Conservation (phyloP, 2,329 filamentous ascomycete genomes). For the Fusarium guadeloupense region DNA sequence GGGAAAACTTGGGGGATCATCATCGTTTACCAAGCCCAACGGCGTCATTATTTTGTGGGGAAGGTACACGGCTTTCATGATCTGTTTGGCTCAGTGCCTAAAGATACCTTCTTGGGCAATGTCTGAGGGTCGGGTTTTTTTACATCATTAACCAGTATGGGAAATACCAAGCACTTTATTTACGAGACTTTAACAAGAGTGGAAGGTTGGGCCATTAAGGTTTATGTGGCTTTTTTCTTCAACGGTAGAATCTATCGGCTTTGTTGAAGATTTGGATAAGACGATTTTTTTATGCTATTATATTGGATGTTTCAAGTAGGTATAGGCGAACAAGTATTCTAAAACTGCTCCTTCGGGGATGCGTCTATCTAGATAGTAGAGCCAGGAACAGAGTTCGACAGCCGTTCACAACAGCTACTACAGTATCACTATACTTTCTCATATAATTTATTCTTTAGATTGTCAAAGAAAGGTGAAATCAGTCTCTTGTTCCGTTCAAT, state of each 20-base stretch:
- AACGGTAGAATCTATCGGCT: not conserved
- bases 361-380: no score
- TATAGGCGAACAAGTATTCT: no score
- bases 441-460: no score
- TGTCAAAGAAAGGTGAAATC: no score
- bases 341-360: no score
- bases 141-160: not conserved
- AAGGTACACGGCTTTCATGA: not conserved
- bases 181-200: not conserved
- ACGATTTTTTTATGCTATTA: no score
- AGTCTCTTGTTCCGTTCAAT: no score
- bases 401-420: no score
- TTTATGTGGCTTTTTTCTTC: not conserved
- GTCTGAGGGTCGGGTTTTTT: not conserved
- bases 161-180: not conserved
- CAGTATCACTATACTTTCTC: no score
- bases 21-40: not conserved
- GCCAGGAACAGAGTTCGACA: no score
- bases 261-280: not conserved
- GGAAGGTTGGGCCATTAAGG: not conserved
- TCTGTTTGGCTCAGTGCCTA: not conserved
- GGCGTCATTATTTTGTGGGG: conserved; percentile 3
- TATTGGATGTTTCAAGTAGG: no score
- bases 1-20: not conserved
- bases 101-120: not conserved